Percentiles rank a stretch among this genome's conserved stretches.
phyloP scores from a whole-genome alignment of 495 filamentous ascomycete genomes.

The Penicillium ochrochloron region DNA sequence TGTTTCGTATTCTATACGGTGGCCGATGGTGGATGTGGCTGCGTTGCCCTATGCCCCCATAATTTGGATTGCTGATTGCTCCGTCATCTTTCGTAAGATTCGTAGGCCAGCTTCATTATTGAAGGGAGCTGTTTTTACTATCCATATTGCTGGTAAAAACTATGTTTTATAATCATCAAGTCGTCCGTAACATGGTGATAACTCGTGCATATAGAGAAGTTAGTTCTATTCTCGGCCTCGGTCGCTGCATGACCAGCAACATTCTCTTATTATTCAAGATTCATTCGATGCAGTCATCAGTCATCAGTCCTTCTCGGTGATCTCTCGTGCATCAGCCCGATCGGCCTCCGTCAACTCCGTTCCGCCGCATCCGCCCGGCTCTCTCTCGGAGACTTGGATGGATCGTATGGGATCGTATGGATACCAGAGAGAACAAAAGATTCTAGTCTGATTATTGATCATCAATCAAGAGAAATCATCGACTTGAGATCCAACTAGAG shows the following conservation, averaged over 20 bases:
- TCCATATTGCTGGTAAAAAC: not conserved
- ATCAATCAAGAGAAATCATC: not conserved
- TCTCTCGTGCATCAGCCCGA: conserved; percentile 28
- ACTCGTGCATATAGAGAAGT: not conserved
- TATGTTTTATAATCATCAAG: not conserved
- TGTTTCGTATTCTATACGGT: not conserved
- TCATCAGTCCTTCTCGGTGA: conserved; percentile 23
- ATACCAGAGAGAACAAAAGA: not conserved
- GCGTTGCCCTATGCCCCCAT: not conserved
- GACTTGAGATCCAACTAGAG: not conserved
- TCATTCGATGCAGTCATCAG: not conserved
- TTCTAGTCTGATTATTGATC: not conserved
- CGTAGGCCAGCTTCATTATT: not conserved
- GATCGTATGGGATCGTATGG: conserved; percentile 14
- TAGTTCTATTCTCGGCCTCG: not conserved
- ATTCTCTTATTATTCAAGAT: not conserved
- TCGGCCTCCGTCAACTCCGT: conserved; percentile 40
- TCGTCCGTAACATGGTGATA: not conserved
- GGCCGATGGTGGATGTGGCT: not conserved
- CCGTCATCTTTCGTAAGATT: not conserved
- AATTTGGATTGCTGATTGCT: too few relatives aligned
- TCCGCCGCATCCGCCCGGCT: conserved; percentile 43
- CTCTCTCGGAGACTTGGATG: not conserved
- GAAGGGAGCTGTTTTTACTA: not conserved
- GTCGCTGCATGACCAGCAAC: not conserved